Conservation (phyloP, 2,329 filamentous ascomycete genomes). For the Raffaelea ambrosiae region DNA sequence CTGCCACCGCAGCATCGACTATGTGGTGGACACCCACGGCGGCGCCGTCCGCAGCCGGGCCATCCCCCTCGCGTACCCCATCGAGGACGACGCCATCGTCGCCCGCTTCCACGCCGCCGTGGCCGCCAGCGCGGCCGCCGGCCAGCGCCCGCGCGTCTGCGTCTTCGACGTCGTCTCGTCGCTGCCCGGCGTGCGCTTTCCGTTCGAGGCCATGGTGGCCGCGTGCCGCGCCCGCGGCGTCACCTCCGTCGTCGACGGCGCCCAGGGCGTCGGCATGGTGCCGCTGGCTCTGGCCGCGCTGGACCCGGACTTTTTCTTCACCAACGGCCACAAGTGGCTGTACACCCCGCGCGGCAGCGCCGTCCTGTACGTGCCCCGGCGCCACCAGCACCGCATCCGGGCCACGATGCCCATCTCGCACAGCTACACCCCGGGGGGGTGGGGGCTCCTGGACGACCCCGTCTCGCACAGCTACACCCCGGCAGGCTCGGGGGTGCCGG, state of each 20-base stretch:
- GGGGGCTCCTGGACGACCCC: too few relatives aligned
- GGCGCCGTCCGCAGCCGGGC: slow-evolving; percentile 32
- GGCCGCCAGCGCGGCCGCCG: slow-evolving; percentile 36
- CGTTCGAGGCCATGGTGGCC: slow-evolving; percentile 59
- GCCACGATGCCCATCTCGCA: slow-evolving; percentile 73
- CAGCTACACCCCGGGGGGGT: slow-evolving; percentile 52
- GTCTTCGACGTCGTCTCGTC: slow-evolving; percentile 77
- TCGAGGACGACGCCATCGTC: slow-evolving; percentile 60
- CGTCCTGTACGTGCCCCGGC: slow-evolving; percentile 66
- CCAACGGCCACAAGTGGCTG: slow-evolving; percentile 90
- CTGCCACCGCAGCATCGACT: slow-evolving; percentile 66
- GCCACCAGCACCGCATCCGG: slow-evolving; percentile 68
- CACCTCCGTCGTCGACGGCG: slow-evolving; percentile 71
- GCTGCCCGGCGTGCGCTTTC: slow-evolving; percentile 69
- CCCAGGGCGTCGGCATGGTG: slow-evolving; percentile 77
- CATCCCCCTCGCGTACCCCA: slow-evolving; percentile 59
- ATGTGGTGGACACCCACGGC: slow-evolving; percentile 53
- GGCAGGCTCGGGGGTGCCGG: too few relatives aligned
- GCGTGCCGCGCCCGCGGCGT: slow-evolving; percentile 60
- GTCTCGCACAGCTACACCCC: slow-evolving; percentile 71
- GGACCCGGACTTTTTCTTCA: slow-evolving; percentile 78
- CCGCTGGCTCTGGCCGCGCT: slow-evolving; percentile 56
- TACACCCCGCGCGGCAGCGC: slow-evolving; percentile 72
- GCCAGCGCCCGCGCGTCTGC: slow-evolving; percentile 57
- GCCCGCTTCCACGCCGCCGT: slow-evolving; percentile 52